Conservation (phyloP, 345 rosid species). For the Sapria himalayana region DNA sequence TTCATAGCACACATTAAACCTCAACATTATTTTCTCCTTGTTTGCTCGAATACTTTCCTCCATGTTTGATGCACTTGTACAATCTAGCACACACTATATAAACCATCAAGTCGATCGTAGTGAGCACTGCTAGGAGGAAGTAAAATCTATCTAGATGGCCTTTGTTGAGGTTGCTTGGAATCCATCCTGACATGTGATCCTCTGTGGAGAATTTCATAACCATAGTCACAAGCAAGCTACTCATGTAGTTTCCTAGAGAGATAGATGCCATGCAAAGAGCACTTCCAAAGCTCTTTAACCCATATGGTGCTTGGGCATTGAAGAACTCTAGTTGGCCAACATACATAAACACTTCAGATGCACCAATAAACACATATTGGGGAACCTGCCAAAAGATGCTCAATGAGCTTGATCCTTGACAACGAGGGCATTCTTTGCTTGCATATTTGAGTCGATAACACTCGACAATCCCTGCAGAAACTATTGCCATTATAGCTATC, state of each 20-base stretch:
- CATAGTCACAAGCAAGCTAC: slow-evolving; percentile 82
- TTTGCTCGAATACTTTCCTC: slow-evolving; percentile 25
- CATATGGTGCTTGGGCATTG: slow-evolving; percentile 88
- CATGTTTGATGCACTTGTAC: slow-evolving; percentile 60
- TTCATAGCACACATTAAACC: slow-evolving; percentile 18
- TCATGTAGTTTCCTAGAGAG: slow-evolving; percentile 91
- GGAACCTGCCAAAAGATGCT: slow-evolving; percentile 99
- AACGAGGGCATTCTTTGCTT: slow-evolving; percentile 36
- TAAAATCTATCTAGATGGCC: slow-evolving; percentile 91
- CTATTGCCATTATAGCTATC: slow-evolving; percentile 78
- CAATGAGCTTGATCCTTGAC: slow-evolving; percentile 81
- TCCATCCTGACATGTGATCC: slow-evolving; percentile 93
- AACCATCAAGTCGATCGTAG: slow-evolving; percentile 36
- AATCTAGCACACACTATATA: slow-evolving; percentile 64
- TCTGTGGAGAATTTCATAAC: slow-evolving; percentile 80
- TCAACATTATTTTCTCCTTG: slow-evolving; percentile 17
- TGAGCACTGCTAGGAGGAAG: slow-evolving; percentile 71
- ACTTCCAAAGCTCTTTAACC: slow-evolving; percentile 87
- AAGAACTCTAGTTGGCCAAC: slow-evolving; percentile 94
- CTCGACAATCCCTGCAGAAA: slow-evolving; percentile 76
- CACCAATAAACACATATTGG: slow-evolving; percentile 76
- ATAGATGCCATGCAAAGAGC: slow-evolving; percentile 95
- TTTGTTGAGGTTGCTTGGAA: slow-evolving; percentile 81
- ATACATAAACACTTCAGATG: slow-evolving; percentile 98
- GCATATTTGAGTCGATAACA: slow-evolving; percentile 54